Evolutionary conservation across 106 monocot genomes (phyloP), one percentile per base, ranked within the genome.

Genomic region (Apostasia ramifera): DNA sequence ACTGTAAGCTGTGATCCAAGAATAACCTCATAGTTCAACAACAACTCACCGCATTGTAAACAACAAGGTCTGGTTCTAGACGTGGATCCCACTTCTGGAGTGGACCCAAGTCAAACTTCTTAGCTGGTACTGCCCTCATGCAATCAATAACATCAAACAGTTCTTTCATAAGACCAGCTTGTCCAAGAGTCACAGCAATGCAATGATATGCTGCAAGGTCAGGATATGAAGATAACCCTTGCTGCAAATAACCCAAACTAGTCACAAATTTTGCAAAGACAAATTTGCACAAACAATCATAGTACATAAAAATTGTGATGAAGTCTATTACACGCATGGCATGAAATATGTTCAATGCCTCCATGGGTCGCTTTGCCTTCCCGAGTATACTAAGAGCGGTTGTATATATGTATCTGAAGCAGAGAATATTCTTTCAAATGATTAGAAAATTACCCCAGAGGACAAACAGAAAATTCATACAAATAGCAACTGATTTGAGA

Each of bases 141-240:
- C 87, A 87, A 74, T 98, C 98, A 71, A 93, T 98, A 4, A 98
- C 87, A 85, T 98, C 93, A 72, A 93, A 98, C 73, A 98, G 79
- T 67, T 93, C 98, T 79, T 93, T 93, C 83, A 98, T 82, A 53
- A 85, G 80, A 4, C 93, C 98, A 9, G 93, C 90, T 90, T 93
- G 98, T 47, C 98, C 98, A 67, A 98, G 87, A 65, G 73, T 85
- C 15, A 93, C 93, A 67, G 93, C 82, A 76, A 98, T 98, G 71
- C 98, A 98, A 77, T 86, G 93, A 80, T 98, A 98, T 61, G 93
- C 86, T 43, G 98, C 93, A 81, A 90, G 81, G 67, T 98, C 98
- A 54, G 98, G 98, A 72, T 98, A 98, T 47, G 93, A 98, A 77
- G 79, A 79, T 66, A 90, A 79, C 73, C 88, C 81, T 81, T 85